A percentile compares a stretch with the other conserved stretches of the same genome.
These are phyloP conservation scores for Thecaphora frezii DNA, from an alignment of 1,284 basidiomycete genomes.

Conservation along the genomic window DNA sequence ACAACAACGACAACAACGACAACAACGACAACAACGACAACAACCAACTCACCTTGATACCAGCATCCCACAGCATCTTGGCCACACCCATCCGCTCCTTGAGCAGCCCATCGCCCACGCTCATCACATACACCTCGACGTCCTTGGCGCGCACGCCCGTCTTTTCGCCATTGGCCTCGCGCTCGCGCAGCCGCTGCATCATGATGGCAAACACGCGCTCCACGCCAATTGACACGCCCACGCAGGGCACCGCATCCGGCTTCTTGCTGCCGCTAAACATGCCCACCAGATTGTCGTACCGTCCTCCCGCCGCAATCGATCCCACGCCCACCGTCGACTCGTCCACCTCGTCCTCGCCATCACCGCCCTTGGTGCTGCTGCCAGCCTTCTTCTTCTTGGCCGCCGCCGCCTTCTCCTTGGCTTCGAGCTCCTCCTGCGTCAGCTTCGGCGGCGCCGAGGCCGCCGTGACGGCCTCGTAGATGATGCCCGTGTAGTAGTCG, in stretches of 20 bases:
- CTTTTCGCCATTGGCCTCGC: constrained; percentile 61
- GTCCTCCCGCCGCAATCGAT: constrained; percentile 93
- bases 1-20: too few species aligned
- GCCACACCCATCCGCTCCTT: constrained; percentile 82
- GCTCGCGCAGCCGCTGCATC: constrained; percentile 79
- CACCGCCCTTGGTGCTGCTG: constrained; percentile 64
- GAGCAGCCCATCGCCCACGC: constrained; percentile 84
- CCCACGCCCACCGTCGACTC: constrained; percentile 92
- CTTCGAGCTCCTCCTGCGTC: constrained; percentile 47
- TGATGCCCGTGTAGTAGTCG: constrained; percentile 98
- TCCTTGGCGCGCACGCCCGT: constrained; percentile 75
- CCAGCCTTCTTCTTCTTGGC: constrained; percentile 40
- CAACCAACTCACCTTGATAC: constrained; percentile 72
- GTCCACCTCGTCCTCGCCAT: constrained; percentile 76
- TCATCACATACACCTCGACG: constrained; percentile 91
- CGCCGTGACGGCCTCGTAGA: constrained; percentile 93
- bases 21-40: too few species aligned
- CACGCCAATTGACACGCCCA: constrained; percentile 89
- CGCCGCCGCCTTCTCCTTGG: constrained; percentile 31
- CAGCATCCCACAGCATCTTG: constrained; percentile 78
- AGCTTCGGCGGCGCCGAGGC: constrained; percentile 87
- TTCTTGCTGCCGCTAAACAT: constrained; percentile 76
- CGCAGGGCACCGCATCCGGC: constrained; percentile 81
- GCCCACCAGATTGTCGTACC: constrained; percentile 95
- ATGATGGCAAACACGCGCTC: constrained; percentile 94